Evolutionary conservation across 179 eudicot species (phyloP).

Genomic region (Gypsophila paniculata): DNA sequence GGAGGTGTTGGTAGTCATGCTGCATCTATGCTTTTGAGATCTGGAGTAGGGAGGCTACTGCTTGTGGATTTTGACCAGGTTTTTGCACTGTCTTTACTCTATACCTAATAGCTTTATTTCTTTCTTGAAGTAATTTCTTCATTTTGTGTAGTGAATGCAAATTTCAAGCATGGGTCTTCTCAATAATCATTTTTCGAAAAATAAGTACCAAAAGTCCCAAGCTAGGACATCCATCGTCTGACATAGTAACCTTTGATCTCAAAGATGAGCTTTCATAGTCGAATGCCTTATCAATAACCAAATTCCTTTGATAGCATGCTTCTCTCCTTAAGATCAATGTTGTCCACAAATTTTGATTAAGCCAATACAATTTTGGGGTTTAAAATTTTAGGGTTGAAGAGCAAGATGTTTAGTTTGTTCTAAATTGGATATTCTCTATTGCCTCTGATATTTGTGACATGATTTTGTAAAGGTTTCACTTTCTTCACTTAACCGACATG

Average conservation of each 20-base stretch:
- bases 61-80: conserved; percentile 99
- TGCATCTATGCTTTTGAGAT: conserved; percentile 93
- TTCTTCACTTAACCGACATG: conserved; percentile 94
- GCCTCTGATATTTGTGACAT: conserved; percentile 3
- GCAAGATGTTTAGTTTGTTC: background rate
- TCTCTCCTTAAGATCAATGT: background rate
- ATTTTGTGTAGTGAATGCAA: background rate
- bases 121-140: background rate
- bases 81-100: conserved; percentile 14
- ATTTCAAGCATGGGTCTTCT: background rate
- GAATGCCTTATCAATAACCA: too few species aligned
- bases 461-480: conserved; percentile 65
- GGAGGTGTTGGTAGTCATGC: conserved; percentile 99
- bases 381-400: background rate
- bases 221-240: too few species aligned
- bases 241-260: too few species aligned
- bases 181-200: background rate
- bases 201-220: too few species aligned
- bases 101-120: conserved; percentile 10
- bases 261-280: too few species aligned
- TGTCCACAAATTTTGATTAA: background rate
- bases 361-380: background rate
- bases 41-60: conserved; percentile 88
- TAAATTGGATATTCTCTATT: background rate
- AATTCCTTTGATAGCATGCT: background rate